Conservation (phyloP, 192 early-diverging fungal genomes). For the Coemansia erecta region DNA sequence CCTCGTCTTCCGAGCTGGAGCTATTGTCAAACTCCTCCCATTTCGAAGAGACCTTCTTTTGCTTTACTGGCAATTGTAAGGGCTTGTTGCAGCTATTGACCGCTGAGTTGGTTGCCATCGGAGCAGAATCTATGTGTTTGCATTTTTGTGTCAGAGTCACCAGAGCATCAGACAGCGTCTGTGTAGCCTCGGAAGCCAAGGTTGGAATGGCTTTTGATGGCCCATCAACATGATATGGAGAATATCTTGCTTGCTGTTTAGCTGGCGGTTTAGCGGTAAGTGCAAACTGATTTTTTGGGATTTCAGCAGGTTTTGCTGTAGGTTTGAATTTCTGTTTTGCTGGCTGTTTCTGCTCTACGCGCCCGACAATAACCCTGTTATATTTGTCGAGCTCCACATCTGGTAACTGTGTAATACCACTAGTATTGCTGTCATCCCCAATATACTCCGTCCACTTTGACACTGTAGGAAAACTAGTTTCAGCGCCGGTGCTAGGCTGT, state of each 20-base stretch:
- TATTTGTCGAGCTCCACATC: conserved; percentile 11
- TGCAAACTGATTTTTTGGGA: too few species aligned
- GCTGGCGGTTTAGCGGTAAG: too few species aligned
- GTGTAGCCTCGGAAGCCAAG: too few species aligned
- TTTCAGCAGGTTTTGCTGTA: too few species aligned
- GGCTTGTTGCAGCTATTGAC: not conserved
- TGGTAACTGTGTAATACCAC: not conserved
- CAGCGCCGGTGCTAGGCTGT: not conserved
- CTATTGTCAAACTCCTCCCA: conserved; percentile 15
- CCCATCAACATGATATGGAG: too few species aligned
- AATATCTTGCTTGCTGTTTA: too few species aligned
- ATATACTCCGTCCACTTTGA: conserved; percentile 32
- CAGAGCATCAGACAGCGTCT: too few species aligned
- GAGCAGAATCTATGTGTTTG: not conserved
- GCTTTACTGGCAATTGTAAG: not conserved
- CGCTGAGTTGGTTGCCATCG: not conserved
- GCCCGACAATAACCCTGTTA: too few species aligned
- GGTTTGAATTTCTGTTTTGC: too few species aligned
- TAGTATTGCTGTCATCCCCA: conserved; percentile 1
- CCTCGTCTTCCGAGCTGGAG: not conserved
- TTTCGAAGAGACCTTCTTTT: not conserved
- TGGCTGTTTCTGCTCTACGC: too few species aligned
- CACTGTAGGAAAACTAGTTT: not conserved
- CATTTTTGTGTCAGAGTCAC: too few species aligned
- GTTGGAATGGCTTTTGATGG: too few species aligned